Percentiles rank a stretch among this genome's conserved stretches.
phyloP scores from a whole-genome alignment of 106 monocot genomes.

The Dendrobium officinale region DNA sequence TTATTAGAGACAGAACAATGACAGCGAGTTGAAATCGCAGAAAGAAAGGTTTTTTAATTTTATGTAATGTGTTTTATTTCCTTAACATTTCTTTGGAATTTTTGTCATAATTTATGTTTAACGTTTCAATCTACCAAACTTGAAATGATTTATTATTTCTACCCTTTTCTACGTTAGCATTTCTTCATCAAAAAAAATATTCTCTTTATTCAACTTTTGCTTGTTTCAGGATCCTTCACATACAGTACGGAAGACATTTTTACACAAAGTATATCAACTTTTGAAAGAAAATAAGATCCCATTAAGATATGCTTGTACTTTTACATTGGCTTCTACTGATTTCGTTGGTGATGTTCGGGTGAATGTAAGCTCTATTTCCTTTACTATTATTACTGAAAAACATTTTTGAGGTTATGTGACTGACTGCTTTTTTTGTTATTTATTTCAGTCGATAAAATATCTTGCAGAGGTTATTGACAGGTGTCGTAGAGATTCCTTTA shows the following conservation, averaged over 20 bases:
- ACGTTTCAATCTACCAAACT: neutral
- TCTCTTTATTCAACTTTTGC: neutral
- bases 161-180: neutral
- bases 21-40: neutral
- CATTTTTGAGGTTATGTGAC: slow-evolving; percentile 3
- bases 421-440: slow-evolving; percentile 8
- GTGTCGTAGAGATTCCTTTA: slow-evolving; percentile 9
- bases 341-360: slow-evolving; percentile 38
- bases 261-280: slow-evolving; percentile 56
- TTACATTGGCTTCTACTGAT: slow-evolving; percentile 57
- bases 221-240: slow-evolving; percentile 53
- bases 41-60: neutral
- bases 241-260: slow-evolving; percentile 41
- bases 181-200: neutral
- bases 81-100: neutral
- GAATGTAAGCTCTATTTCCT: slow-evolving; percentile 38
- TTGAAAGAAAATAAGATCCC: slow-evolving; percentile 49
- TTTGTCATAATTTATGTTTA: neutral
- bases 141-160: neutral
- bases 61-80: neutral
- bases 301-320: slow-evolving; percentile 67
- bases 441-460: slow-evolving; percentile 33
- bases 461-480: slow-evolving; percentile 55
- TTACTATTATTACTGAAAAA: neutral
- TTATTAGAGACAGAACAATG: no score